Base-by-base conservation (phyloP, 2,329 filamentous ascomycete species). In the Alternaria rosae region DNA sequence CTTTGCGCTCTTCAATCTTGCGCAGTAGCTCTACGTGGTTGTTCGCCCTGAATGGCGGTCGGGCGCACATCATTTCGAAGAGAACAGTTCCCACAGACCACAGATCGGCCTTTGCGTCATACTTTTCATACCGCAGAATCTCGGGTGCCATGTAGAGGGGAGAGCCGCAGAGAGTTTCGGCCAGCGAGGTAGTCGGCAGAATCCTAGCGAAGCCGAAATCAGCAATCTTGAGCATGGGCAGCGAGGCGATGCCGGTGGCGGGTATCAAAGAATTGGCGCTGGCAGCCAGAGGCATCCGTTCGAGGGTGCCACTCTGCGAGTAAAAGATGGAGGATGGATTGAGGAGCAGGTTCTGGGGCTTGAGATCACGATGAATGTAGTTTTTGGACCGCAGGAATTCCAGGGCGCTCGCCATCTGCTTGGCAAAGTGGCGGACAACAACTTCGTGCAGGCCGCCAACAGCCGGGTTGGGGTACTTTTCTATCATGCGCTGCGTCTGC, bases 61-160 rank as follows among this genome's bases (percentile, higher is more conserved):
- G 91, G 55, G 94, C 94, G 7, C 90, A 92, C 64, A 95, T 89
- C 94, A 99, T 97, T 81, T 99, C 95, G 77, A 93, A 97, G 23
- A 97, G 83, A 9, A 99, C 95, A 17, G 95, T 97, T 53, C 95
- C 95, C 32, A 97, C 93, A 21, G 95, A 99, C 95, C 95, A 99
- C 32, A 99, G 83, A 82, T 99, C 95, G 48, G 94, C 94, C 80
- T 97, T 97, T 66, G 94, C 93, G 81, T 97, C 94, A 79, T 99
- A 99, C 75, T 94, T 94, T 79, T 99, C 94, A 74, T 98, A 99
- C 62, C 94, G 90, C 65, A 99, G 84, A 67, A 99, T 99, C 82
- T 99, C 95, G 5, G 95, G 95, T 0, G 95, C 95, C 95, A 99
- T 99, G 82, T 99, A 99, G 25, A 99, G 84, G 10, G 95, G 95